Evolutionary conservation across 2,329 filamentous ascomycete genomes (phyloP).

Genomic region (Xylaria multiplex): DNA sequence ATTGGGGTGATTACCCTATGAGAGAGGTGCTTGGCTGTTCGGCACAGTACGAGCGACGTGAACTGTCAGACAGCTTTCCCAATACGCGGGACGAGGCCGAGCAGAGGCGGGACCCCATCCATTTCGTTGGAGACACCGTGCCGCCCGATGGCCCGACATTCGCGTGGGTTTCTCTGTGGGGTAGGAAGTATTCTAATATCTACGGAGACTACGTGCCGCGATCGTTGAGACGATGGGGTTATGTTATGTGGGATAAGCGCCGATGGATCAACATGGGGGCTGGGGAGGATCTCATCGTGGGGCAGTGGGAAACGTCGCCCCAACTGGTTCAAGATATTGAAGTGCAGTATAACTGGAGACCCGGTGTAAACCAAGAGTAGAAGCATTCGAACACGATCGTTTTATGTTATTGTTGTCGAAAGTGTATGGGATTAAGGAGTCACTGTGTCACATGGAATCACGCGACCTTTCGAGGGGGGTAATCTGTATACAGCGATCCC

Average conservation of each 20-base stretch:
- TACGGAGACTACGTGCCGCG: slow-evolving; percentile 34
- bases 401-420: too few relatives aligned
- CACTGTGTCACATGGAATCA: too few relatives aligned
- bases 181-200: slow-evolving; percentile 31
- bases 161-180: slow-evolving; percentile 33
- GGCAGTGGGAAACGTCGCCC: slow-evolving; percentile 14
- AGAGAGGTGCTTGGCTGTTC: neutral
- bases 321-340: slow-evolving; percentile 1
- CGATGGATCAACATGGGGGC: slow-evolving; percentile 24
- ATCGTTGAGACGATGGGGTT: slow-evolving; percentile 29
- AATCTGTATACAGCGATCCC: too few relatives aligned
- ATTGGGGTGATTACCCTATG: neutral
- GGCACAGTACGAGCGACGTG: neutral
- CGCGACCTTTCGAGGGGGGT: too few relatives aligned
- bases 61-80: neutral
- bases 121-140: slow-evolving; percentile 17
- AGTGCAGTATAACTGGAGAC: neutral
- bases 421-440: too few relatives aligned
- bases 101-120: slow-evolving; percentile 5
- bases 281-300: slow-evolving; percentile 5
- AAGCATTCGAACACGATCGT: neutral
- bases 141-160: slow-evolving; percentile 28
- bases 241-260: slow-evolving; percentile 35
- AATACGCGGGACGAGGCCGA: slow-evolving; percentile 19
- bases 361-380: neutral